Base-by-base conservation (phyloP, 2,329 filamentous ascomycete genomes). In the Harringtonia aguacate region DNA sequence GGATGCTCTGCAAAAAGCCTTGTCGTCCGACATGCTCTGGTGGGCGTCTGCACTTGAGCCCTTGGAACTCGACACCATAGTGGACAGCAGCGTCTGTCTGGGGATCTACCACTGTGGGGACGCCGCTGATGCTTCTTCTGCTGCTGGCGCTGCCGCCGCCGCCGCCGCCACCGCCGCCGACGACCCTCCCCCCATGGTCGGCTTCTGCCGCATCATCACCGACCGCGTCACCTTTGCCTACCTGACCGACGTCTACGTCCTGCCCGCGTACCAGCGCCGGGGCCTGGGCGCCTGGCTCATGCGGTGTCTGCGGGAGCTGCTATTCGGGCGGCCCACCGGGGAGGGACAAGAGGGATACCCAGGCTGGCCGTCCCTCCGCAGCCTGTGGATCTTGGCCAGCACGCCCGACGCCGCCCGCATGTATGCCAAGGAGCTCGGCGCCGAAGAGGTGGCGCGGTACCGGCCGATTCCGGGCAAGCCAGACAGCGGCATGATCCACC, bases 171-270 rank as follows among this genome's bases (percentile, higher is more conserved):
- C n/a, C n/a, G n/a, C n/a, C n/a, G n/a, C n/a, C n/a, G n/a, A n/a
- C n/a, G n/a, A n/a, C n/a, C n/a, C n/a, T n/a, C n/a, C 38, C 24
- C 36, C 39, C 22, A 57, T 61, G 52, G 65, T 83, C 39, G 79
- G 78, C 1, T 68, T 81, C 45, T 72, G 70, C 2, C 69, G 83
- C 29, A 59, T 84, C n/a, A 64, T 86, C 41, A 87, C 82, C 9
- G 84, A 87, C 59, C 72, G 75, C 53, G 70, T 77, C 38, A 82
- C 81, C 0, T 77, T 85, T 52, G 79, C 73, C 29, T 87, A 84
- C 53, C 61, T 83, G 44, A 81, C 81, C 22, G 82, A 86, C 54
- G 76, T 85, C 18, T 86, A 81, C 57, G 65, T 86, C 20, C 57
- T 76, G 3, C 65, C 72, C 0, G 67, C 71, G 33, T 74, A 77